phyloP scores from a whole-genome alignment of 495 filamentous ascomycete genomes.

The Sporormia fimetaria region DNA sequence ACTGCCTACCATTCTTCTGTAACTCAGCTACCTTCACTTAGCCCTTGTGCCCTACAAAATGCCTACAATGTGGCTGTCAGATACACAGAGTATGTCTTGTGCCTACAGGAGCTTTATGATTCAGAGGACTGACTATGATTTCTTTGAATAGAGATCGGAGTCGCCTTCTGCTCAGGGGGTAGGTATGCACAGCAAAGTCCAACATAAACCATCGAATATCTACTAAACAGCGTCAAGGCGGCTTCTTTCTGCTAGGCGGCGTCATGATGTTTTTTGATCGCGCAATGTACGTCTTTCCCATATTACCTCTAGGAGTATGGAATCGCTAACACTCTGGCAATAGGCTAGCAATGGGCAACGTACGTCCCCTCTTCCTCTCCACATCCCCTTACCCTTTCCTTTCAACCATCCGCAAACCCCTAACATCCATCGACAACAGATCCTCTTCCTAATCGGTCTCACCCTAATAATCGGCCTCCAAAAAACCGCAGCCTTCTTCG shows the following conservation, averaged over 20 bases:
- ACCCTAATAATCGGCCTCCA: constrained; percentile 88
- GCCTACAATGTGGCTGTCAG: constrained; percentile 88
- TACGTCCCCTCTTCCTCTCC: constrained; percentile 30
- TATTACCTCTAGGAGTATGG: background rate
- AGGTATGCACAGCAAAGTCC: constrained; percentile 38
- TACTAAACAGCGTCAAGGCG: constrained; percentile 41
- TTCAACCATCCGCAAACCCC: constrained; percentile 2
- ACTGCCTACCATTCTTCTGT: no score
- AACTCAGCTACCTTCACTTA: no score
- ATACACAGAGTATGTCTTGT: constrained; percentile 71
- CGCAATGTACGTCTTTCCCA: constrained; percentile 54
- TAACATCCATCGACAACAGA: constrained; percentile 39
- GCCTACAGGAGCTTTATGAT: background rate
- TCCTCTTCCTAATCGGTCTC: constrained; percentile 93
- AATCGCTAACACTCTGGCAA: constrained; percentile 15
- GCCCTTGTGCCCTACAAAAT: constrained; percentile 29
- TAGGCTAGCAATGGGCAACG: constrained; percentile 82
- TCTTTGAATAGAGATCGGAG: constrained; percentile 66
- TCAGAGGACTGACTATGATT: constrained; percentile 2
- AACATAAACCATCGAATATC: background rate
- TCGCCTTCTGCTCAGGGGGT: constrained; percentile 92
- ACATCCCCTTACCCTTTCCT: background rate
- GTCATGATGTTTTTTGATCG: constrained; percentile 96
- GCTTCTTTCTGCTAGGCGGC: constrained; percentile 84
- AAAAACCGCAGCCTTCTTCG: constrained; percentile 88